Evolutionary conservation across 2,329 filamentous ascomycete genomes (phyloP), one percentile per base, ranked within the genome.

Genomic region (Arachnomyces sp.): DNA sequence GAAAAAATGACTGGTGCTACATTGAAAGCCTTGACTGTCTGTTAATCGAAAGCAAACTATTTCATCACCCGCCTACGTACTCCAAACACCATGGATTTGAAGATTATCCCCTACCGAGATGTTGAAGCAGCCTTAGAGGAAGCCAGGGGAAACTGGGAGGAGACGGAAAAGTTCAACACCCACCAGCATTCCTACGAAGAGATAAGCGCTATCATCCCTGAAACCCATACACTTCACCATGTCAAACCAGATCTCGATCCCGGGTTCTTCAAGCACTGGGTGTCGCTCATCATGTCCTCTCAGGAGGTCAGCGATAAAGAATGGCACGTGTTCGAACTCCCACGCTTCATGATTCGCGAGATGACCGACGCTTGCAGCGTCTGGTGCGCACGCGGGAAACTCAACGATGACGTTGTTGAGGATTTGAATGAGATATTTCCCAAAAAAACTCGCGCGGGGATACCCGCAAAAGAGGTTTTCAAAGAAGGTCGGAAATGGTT

Each of bases 251-350:
- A 54, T 8, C 54, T 65, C 28, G 40, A 36, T 2, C 59, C 68
- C 1, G 67, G 62, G 40, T 55, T 50, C n/a, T 71, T 66, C 47
- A 47, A 52, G n/a, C 54, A 61, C 43, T 72, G 67, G 68, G 57
- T 67, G 2, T 52, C 60, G 1, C 44, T 71, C 3, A 66, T 71
- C 28, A 50, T 64, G 0, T 39, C 44, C 15, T 61, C 56, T 4
- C 63, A 67, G 21, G 42, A 48, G 1, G 42, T 68, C 1, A 12
- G 45, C 7, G 40, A 46, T 13, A 9, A 9, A 9, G 21, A 9
- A 25, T 42, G 35, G 28, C 42, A 46, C 40, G 30, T 48, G 3
- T 44, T 51, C 30, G 28, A 45, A 21, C 1, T 15, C 38, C 6
- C 31, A 39, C 1, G 51, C 39, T 12, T 42, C 54, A 21, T 67